These are phyloP conservation scores for Solanum boliviense DNA, from an alignment of 257 asterid genomes.

Conservation along the genomic window DNA sequence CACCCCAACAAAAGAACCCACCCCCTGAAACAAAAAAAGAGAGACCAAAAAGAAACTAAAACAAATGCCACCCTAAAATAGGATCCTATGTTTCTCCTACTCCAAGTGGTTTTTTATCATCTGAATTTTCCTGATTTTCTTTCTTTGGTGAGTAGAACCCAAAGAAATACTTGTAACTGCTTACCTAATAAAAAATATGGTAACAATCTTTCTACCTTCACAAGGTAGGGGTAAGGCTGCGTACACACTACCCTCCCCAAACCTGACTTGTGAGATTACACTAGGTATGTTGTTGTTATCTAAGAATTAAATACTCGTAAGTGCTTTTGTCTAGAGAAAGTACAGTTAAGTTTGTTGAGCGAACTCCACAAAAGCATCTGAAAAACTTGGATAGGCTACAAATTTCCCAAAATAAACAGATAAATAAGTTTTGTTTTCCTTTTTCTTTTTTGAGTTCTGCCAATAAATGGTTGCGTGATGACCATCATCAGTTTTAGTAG, in stretches of 20 bases:
- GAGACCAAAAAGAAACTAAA: background rate
- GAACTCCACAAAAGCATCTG: background rate
- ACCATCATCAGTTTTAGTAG: background rate
- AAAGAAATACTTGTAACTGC: background rate
- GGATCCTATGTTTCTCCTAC: background rate
- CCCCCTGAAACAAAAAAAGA: background rate
- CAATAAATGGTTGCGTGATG: background rate
- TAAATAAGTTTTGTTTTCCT: background rate
- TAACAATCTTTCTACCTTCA: background rate
- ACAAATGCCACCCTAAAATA: background rate
- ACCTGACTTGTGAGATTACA: background rate
- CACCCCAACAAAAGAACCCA: background rate
- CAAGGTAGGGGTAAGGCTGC: background rate
- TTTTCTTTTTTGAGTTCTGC: background rate
- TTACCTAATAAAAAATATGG: background rate
- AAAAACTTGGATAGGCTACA: background rate
- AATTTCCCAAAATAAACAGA: background rate
- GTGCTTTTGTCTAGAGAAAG: background rate
- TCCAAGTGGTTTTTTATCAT: background rate
- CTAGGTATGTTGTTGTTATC: background rate
- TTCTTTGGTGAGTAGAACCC: background rate
- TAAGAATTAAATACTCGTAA: background rate
- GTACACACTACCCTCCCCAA: background rate
- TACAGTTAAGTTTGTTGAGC: background rate
- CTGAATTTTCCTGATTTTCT: background rate